Conservation (phyloP, 192 early-diverging fungal genomes). For the Entomortierella beljakovae region DNA sequence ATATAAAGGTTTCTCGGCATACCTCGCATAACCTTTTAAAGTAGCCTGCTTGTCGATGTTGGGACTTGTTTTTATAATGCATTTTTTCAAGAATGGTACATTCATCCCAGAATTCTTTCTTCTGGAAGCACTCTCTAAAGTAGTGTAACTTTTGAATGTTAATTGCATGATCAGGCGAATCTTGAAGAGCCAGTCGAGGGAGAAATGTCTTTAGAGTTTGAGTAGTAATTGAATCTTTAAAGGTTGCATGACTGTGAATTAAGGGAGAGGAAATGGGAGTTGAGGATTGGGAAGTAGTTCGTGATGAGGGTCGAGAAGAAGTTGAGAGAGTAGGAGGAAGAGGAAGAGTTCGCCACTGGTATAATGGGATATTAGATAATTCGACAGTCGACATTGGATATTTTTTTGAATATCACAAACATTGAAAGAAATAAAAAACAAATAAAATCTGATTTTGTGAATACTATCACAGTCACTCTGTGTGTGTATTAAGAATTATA, state of each 20-base stretch:
- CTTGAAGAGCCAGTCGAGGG: constrained; percentile 17
- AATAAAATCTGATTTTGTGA: no score
- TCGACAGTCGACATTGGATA: constrained; percentile 10
- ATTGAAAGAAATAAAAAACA: constrained; percentile 14
- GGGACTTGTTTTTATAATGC: constrained; percentile 63
- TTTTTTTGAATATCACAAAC: not conserved
- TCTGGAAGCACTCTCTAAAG: constrained; percentile 49
- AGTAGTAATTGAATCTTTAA: not conserved
- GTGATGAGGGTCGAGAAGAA: not conserved
- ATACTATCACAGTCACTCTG: no score
- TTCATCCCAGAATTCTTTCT: constrained; percentile 57
- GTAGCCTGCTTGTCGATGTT: constrained; percentile 53
- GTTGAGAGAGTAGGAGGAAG: constrained; percentile 18
- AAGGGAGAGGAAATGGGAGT: constrained; percentile 3
- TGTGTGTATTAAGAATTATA: no score
- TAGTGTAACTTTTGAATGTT: constrained; percentile 32
- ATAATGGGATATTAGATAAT: constrained; percentile 11
- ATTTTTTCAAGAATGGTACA: constrained; percentile 54
- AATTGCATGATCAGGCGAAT: constrained; percentile 14
- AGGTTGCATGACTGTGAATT: not conserved
- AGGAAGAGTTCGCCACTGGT: constrained; percentile 9
- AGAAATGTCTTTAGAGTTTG: constrained; percentile 17
- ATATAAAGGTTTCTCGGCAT: not conserved
- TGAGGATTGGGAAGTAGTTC: not conserved
- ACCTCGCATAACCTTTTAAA: constrained; percentile 59